These are phyloP conservation scores for Cyberlindnera samutprakarnensis DNA, from an alignment of 805 yeast species.

Conservation along the genomic window DNA sequence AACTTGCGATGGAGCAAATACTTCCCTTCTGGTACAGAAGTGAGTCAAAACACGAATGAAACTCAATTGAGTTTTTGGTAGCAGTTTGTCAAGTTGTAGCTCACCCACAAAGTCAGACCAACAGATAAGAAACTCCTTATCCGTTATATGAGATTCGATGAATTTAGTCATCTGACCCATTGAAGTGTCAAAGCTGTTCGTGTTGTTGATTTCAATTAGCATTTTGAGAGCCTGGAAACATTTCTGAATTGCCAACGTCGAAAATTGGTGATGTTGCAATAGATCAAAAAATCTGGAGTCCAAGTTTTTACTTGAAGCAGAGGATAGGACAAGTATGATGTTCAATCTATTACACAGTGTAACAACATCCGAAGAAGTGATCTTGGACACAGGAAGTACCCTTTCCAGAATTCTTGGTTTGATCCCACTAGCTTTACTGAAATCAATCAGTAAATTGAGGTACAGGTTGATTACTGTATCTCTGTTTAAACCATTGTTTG, in stretches of 20 bases:
- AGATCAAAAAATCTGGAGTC: constrained; percentile 13
- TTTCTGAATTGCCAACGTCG: constrained; percentile 2
- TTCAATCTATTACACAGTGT: constrained; percentile 19
- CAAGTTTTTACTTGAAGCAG: constrained; percentile 11
- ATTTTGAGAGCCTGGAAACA: constrained; percentile 6
- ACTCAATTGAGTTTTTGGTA: constrained; percentile 6
- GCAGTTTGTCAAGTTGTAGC: constrained; percentile 1
- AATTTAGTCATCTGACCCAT: constrained; percentile 1
- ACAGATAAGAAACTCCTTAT: constrained; percentile 1
- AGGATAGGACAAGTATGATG: constrained; percentile 11
- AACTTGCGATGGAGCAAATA: constrained; percentile 6
- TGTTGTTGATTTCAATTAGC: constrained; percentile 8
- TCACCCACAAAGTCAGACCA: constrained; percentile 7
- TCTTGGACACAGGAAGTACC: constrained; percentile 15
- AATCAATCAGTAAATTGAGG: constrained; percentile 12
- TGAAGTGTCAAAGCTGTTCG: constrained; percentile 1
- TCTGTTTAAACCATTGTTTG: constrained; percentile 6
- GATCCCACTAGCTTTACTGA: background rate
- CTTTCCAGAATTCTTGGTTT: constrained; percentile 16
- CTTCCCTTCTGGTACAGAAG: constrained; percentile 4
- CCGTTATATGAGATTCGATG: constrained; percentile 1
- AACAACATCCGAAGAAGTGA: constrained; percentile 4
- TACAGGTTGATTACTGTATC: constrained; percentile 12
- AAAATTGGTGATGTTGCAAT: constrained; percentile 6
- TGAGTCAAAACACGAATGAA: constrained; percentile 6